These are phyloP conservation scores for Dothiorella sarmentorum DNA, from an alignment of 2,329 filamentous ascomycete genomes.

Conservation along the genomic window DNA sequence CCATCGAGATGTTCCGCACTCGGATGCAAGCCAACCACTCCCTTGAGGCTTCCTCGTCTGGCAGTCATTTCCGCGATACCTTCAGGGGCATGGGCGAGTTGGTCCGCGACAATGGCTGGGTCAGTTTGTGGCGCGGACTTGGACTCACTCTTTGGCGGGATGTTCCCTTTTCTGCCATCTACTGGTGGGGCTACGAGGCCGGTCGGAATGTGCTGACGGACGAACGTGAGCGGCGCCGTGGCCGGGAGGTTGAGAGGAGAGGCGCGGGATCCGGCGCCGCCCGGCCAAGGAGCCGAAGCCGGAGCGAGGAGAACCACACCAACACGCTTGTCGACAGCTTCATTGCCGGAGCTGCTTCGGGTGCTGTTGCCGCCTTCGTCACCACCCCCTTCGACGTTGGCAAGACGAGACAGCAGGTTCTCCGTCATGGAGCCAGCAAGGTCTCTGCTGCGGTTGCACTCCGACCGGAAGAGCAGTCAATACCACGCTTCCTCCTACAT, in stretches of 20 bases:
- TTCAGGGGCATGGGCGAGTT: conserved; percentile 72
- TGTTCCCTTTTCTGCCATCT: conserved; percentile 93
- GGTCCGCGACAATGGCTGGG: conserved; percentile 73
- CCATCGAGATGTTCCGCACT: conserved; percentile 91
- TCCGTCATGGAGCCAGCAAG: conserved; percentile 50
- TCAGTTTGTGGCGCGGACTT: conserved; percentile 83
- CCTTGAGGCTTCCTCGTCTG: conserved; percentile 33
- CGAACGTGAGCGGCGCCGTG: conserved; percentile 49
- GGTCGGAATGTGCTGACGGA: conserved; percentile 70
- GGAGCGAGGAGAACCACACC: conserved; percentile 64
- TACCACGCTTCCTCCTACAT: conserved; percentile 81
- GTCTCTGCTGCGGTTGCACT: conserved; percentile 32
- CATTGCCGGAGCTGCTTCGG: conserved; percentile 76
- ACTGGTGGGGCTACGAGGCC: conserved; percentile 97
- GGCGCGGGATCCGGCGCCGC: conserved; percentile 31
- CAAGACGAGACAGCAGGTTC: conserved; percentile 90
- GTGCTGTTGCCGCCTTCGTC: conserved; percentile 78
- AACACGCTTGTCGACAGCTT: conserved; percentile 88
- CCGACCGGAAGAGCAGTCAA: conserved; percentile 69
- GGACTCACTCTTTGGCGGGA: conserved; percentile 93
- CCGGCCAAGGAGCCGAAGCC: conserved; percentile 22
- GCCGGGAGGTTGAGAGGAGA: conserved; percentile 31
- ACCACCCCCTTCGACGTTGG: conserved; percentile 97
- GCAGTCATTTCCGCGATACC: conserved; percentile 72
- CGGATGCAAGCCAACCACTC: conserved; percentile 74